These are phyloP conservation scores for Leishmania amazonensis DNA, from an alignment of 208 protist species.

Conservation along the genomic window DNA sequence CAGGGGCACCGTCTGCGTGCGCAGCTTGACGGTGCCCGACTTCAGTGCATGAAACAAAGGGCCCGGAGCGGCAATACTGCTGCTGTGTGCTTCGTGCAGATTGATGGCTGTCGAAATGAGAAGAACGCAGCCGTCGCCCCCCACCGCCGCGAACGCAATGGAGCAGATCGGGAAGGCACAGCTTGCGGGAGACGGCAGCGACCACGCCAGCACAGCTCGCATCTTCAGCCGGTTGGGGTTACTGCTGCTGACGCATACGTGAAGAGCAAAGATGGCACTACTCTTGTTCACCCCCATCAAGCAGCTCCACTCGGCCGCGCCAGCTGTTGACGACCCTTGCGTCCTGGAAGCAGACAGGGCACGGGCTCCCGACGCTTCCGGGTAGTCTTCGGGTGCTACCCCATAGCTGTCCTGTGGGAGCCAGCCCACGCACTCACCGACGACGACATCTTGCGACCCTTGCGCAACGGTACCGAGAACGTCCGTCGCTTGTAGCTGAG, in stretches of 20 bases:
- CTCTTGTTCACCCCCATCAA: conserved; percentile 26
- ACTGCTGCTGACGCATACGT: conserved; percentile 7
- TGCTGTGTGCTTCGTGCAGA: conserved; percentile 28
- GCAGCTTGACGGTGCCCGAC: conserved; percentile 12
- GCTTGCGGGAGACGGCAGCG: conserved; percentile 15
- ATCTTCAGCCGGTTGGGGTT: conserved; percentile 16
- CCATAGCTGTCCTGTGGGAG: conserved; percentile 24
- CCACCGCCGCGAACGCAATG: conserved; percentile 10
- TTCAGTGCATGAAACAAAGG: conserved; percentile 10
- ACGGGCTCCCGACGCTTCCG: background rate
- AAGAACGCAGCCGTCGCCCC: conserved; percentile 11
- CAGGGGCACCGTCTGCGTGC: conserved; percentile 15
- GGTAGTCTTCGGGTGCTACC: background rate
- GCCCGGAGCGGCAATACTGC: background rate
- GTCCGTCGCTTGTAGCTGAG: conserved; percentile 31
- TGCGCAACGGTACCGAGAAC: conserved; percentile 11
- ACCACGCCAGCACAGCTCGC: conserved; percentile 9
- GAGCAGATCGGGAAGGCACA: conserved; percentile 10
- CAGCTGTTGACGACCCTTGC: background rate
- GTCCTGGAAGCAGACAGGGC: background rate
- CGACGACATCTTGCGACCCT: conserved; percentile 26
- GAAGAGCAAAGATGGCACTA: conserved; percentile 18
- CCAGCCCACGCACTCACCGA: conserved; percentile 63
- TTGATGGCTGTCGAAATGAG: conserved; percentile 25
- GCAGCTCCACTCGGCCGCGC: conserved; percentile 19